Conservation (phyloP, 306 rosid species). For the Vicia faba region DNA sequence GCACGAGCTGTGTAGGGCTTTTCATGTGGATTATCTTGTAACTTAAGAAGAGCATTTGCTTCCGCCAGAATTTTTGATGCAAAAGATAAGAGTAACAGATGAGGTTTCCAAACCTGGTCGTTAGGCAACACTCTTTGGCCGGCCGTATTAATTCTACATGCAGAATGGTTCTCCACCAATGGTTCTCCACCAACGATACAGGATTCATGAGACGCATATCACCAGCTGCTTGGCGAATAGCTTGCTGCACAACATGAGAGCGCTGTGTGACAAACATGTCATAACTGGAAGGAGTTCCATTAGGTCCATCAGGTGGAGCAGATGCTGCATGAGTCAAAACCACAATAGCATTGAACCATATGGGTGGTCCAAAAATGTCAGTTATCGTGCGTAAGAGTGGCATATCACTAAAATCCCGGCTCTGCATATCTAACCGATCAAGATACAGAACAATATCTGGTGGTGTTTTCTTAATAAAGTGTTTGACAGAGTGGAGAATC, state of each 20-base stretch:
- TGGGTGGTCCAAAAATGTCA: constrained; percentile 86
- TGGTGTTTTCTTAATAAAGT: constrained; percentile 83
- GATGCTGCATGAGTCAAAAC: constrained; percentile 97
- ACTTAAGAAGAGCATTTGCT: constrained; percentile 88
- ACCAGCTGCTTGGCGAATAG: constrained; percentile 99
- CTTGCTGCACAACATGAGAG: constrained; percentile 97
- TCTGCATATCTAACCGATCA: constrained; percentile 94
- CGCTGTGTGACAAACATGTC: constrained; percentile 98
- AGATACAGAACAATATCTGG: constrained; percentile 96
- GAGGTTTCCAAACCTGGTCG: constrained; percentile 99
- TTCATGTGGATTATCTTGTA: constrained; percentile 95
- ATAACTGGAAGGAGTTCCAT: constrained; percentile 86
- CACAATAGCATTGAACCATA: constrained; percentile 99
- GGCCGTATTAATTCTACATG: constrained; percentile 91
- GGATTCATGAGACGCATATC: constrained; percentile 99
- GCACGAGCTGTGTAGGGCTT: constrained; percentile 73
- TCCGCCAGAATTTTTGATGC: constrained; percentile 95
- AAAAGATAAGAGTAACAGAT: constrained; percentile 87
- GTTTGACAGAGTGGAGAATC: constrained; percentile 79
- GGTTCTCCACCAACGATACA: constrained; percentile 93
- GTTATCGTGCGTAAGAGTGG: constrained; percentile 91
- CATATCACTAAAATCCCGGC: constrained; percentile 94
- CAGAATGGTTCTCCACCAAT: constrained; percentile 96
- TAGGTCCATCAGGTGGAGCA: constrained; percentile 98
- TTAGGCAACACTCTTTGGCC: constrained; percentile 99